These are phyloP conservation scores for Fragaria iinumae DNA, from an alignment of 306 rosid species.

Conservation along the genomic window DNA sequence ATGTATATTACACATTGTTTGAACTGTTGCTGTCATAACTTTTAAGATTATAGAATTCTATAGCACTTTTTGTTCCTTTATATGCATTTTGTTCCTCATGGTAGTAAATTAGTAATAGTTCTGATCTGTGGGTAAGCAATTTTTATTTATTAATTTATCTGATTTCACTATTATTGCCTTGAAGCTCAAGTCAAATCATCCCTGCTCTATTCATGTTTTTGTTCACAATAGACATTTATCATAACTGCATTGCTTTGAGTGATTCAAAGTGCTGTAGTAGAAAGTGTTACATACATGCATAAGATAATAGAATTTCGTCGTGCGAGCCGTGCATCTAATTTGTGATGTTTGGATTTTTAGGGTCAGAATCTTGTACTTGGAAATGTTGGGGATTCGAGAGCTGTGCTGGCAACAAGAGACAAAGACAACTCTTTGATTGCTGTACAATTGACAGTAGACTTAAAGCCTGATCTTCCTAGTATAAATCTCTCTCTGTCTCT, in stretches of 20 bases:
- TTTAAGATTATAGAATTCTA: background rate
- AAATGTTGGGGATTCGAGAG: constrained; percentile 58
- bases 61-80: background rate
- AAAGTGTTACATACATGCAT: background rate
- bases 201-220: constrained; percentile 7
- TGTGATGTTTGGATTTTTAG: constrained; percentile 15
- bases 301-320: background rate
- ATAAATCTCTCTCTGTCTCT: constrained; percentile 18
- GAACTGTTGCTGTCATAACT: background rate
- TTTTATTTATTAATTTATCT: background rate
- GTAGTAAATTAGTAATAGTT: background rate
- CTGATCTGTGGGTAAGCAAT: background rate
- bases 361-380: constrained; percentile 47
- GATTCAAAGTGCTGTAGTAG: background rate
- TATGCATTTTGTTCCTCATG: background rate
- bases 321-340: background rate
- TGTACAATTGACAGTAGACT: constrained; percentile 47
- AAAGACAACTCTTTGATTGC: constrained; percentile 39
- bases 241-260: background rate
- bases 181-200: background rate
- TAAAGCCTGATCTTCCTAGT: constrained; percentile 63
- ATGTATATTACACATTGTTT: background rate
- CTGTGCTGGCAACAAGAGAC: constrained; percentile 49
- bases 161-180: background rate
- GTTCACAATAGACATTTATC: background rate